A percentile compares a stretch with the other conserved stretches of the same genome.
Evolutionary conservation across 1,284 basidiomycete genomes (phyloP).

Genomic region (Trametes versicolor): DNA sequence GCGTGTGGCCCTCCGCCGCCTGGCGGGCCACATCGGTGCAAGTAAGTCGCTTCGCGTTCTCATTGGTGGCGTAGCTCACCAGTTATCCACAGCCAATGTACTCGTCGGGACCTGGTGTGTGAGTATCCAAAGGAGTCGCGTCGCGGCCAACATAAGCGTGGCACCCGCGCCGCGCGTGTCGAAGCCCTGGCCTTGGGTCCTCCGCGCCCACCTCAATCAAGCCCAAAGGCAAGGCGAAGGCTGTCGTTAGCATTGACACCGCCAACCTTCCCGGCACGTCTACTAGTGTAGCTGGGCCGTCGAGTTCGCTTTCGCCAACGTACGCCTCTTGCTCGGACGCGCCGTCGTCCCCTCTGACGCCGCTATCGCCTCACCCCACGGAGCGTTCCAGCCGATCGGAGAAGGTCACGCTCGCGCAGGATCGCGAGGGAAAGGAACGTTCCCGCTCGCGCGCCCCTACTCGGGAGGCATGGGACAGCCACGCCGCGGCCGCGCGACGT

Average conservation of each 20-base stretch:
- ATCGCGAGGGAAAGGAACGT: conserved; percentile 21
- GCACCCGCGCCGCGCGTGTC: conserved; percentile 37
- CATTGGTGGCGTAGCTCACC: background rate
- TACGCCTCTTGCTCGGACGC: background rate
- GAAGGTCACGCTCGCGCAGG: conserved; percentile 21
- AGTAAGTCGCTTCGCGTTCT: conserved; percentile 40
- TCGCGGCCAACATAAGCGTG: conserved; percentile 60
- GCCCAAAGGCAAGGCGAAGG: conserved; percentile 14
- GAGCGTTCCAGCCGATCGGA: conserved; percentile 28
- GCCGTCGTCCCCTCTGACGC: conserved; percentile 29
- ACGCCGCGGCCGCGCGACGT: conserved; percentile 7
- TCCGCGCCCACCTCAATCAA: conserved; percentile 5
- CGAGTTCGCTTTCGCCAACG: background rate
- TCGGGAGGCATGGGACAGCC: conserved; percentile 16
- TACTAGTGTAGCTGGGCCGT: background rate
- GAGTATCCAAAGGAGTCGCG: conserved; percentile 62
- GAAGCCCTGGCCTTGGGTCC: conserved; percentile 32
- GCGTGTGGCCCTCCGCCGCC: conserved; percentile 48
- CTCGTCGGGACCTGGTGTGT: conserved; percentile 56
- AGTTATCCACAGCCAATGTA: conserved; percentile 52
- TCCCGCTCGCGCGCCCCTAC: conserved; percentile 24
- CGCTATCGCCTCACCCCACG: conserved; percentile 20
- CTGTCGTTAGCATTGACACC: background rate
- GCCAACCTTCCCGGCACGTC: background rate
- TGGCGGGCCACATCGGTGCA: conserved; percentile 44